These are phyloP conservation scores for Nicotiana tabacum DNA, from an alignment of 257 asterid genomes.

Conservation along the genomic window DNA sequence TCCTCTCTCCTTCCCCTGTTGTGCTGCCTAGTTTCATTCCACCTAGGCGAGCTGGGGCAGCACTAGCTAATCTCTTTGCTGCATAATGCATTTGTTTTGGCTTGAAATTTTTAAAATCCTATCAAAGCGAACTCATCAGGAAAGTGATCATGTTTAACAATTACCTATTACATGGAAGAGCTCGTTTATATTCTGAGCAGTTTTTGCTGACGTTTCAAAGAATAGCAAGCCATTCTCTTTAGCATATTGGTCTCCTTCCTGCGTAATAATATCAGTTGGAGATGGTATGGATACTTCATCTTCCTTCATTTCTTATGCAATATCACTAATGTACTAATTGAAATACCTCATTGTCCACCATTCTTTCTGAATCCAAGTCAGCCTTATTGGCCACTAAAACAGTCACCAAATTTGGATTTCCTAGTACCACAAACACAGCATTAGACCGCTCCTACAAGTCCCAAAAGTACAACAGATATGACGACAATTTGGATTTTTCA, in stretches of 20 bases:
- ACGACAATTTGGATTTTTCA: not conserved
- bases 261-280: not conserved
- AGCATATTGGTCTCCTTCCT: conserved; percentile 29
- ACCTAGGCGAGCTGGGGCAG: conserved; percentile 11
- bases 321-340: not conserved
- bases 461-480: not conserved
- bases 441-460: not conserved
- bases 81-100: not conserved
- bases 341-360: conserved; percentile 24
- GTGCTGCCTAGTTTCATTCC: conserved; percentile 22
- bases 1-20: conserved; percentile 1
- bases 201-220: conserved; percentile 30
- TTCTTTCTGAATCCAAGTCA: conserved; percentile 22
- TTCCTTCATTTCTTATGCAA: not conserved
- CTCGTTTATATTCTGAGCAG: conserved; percentile 28
- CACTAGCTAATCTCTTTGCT: conserved; percentile 21
- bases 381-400: conserved; percentile 31
- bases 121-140: not conserved
- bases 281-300: not conserved
- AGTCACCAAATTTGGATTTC: conserved; percentile 21
- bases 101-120: too few species aligned
- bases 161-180: conserved; percentile 24
- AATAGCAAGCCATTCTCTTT: conserved; percentile 25
- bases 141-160: not conserved
- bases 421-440: not conserved